Evolutionary conservation across 345 rosid species (phyloP).

Genomic region (Diplotaxis tenuifolia): DNA sequence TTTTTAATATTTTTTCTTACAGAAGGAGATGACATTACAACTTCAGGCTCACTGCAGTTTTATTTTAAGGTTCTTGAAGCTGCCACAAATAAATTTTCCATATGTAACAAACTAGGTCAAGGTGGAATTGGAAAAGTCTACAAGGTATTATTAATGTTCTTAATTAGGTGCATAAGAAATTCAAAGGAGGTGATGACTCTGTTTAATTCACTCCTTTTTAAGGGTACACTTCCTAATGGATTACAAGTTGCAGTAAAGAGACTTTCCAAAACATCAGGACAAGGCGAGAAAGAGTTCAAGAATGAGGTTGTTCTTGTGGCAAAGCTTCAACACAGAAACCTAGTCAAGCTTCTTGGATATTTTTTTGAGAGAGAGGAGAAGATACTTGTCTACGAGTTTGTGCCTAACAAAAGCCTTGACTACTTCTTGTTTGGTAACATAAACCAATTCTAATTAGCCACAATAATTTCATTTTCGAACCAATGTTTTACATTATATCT

Average conservation of each 20-base stretch:
- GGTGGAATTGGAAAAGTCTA: conserved; percentile 75
- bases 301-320: conserved; percentile 54
- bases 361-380: conserved; percentile 51
- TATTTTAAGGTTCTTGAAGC: conserved; percentile 41
- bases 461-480: not conserved
- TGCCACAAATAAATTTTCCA: conserved; percentile 53
- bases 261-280: conserved; percentile 51
- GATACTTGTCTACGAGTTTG: conserved; percentile 53
- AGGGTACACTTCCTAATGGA: conserved; percentile 37
- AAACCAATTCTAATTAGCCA: not conserved
- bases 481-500: not conserved
- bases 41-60: conserved; percentile 46
- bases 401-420: conserved; percentile 48
- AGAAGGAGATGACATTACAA: conserved; percentile 40
- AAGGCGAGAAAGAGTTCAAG: conserved; percentile 53
- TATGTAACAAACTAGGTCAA: conserved; percentile 52
- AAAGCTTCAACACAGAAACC: conserved; percentile 60
- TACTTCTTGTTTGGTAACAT: conserved; percentile 53
- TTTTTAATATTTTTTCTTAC: not conserved
- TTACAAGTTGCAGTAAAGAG: conserved; percentile 63
- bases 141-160: conserved; percentile 39
- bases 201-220: not conserved
- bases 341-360: conserved; percentile 53
- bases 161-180: not conserved
- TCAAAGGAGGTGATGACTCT: not conserved